phyloP scores from a whole-genome alignment of 352 stramenopile genomes.

The Sclerospora graminicola region DNA sequence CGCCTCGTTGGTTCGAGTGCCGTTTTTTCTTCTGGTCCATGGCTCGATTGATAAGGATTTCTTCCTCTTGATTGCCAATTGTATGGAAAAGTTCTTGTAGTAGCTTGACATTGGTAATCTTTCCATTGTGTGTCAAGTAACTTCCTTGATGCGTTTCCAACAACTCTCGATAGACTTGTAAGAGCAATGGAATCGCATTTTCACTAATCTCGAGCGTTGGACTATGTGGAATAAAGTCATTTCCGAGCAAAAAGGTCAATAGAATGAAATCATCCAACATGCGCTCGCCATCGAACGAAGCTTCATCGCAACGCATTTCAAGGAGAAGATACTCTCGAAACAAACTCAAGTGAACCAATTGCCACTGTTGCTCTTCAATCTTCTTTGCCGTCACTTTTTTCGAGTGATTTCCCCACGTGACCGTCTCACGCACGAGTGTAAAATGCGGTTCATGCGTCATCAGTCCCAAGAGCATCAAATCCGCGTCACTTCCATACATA shows the following conservation, averaged over 20 bases:
- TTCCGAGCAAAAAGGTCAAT: constrained; percentile 98
- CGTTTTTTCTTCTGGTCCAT: constrained; percentile 50
- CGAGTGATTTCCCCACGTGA: constrained; percentile 87
- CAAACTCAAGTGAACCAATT: constrained; percentile 94
- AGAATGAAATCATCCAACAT: constrained; percentile 99
- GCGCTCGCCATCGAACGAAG: constrained; percentile 77
- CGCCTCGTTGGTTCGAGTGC: constrained; percentile 22
- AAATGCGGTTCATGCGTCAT: constrained; percentile 98
- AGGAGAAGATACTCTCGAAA: constrained; percentile 97
- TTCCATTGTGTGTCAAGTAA: constrained; percentile 89
- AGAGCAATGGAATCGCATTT: constrained; percentile 93
- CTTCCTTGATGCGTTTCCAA: constrained; percentile 71
- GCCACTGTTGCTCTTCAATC: constrained; percentile 93
- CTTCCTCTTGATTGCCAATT: constrained; percentile 91
- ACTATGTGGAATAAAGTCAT: constrained; percentile 99
- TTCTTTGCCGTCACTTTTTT: constrained; percentile 74
- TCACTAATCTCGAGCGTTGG: constrained; percentile 98
- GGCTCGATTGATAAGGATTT: constrained; percentile 83
- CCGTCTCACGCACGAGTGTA: constrained; percentile 95
- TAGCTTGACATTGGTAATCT: constrained; percentile 84
- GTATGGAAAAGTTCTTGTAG: constrained; percentile 89
- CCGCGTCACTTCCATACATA: constrained; percentile 98
- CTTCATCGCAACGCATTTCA: constrained; percentile 87
- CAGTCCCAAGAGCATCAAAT: constrained; percentile 97
- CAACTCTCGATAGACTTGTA: constrained; percentile 88